A percentile compares a stretch with the other conserved stretches of the same genome.
Conservation (phyloP, 108 stramenopile genomes). For the Nannochloropsis salina region DNA sequence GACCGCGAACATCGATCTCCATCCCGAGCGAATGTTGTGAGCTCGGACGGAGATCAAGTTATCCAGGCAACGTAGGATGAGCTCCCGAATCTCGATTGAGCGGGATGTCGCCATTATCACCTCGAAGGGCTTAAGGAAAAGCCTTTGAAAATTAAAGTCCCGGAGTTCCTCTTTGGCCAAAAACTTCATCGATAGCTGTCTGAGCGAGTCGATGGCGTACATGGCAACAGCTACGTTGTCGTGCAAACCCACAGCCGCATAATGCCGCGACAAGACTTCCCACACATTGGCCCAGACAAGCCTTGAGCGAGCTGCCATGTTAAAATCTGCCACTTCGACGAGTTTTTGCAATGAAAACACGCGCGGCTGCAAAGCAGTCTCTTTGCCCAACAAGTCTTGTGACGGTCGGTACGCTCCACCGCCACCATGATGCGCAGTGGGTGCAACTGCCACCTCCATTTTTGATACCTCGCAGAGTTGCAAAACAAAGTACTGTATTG, state of each 20-base stretch:
- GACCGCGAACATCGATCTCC: slow-evolving; percentile 81
- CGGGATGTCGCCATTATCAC: slow-evolving; percentile 66
- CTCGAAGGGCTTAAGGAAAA: slow-evolving; percentile 89
- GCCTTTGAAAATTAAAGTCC: slow-evolving; percentile 88
- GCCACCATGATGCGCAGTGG: neutral
- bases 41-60: slow-evolving; percentile 64
- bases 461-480: slow-evolving; percentile 82
- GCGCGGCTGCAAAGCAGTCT: slow-evolving; percentile 61
- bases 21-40: slow-evolving; percentile 74
- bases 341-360: slow-evolving; percentile 93
- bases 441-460: slow-evolving; percentile 65
- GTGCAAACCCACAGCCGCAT: slow-evolving; percentile 83
- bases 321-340: slow-evolving; percentile 95
- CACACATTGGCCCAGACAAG: slow-evolving; percentile 90
- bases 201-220: slow-evolving; percentile 95
- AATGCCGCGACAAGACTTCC: slow-evolving; percentile 77
- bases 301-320: slow-evolving; percentile 86
- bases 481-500: slow-evolving; percentile 75
- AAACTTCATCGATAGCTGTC: slow-evolving; percentile 92
- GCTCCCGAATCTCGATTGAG: slow-evolving; percentile 67
- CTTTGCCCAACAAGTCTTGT: slow-evolving; percentile 24
- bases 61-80: slow-evolving; percentile 82
- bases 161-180: slow-evolving; percentile 82
- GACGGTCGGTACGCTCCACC: slow-evolving; percentile 28
- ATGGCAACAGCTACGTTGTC: slow-evolving; percentile 75